Base-by-base conservation (phyloP, 108 stramenopile genomes). In the Skeletonema marinoi region DNA sequence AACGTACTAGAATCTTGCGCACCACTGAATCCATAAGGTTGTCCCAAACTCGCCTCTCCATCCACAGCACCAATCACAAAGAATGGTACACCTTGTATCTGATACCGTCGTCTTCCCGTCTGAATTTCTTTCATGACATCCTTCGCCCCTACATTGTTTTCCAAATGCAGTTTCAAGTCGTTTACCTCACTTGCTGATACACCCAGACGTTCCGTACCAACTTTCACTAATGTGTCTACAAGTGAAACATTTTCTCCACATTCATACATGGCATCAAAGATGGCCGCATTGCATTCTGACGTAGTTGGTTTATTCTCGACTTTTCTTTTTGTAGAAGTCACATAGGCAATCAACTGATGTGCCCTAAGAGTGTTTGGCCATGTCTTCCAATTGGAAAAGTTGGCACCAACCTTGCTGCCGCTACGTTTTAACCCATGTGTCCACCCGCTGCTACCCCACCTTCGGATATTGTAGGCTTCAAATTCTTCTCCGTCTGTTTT, bases 351-450 rank as follows among this genome's bases (percentile, higher is more conserved):
- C 48, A 91, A 70, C 64, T 90, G 86, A 81, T 93, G 93, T 2
- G 89, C 90, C 58, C 78, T 78, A 2, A 82, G 62, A n/a, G 90
- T 93, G 68, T 91, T 83, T 10, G 93, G 93, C 93, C 93, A 93
- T 42, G 78, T 83, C 74, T 88, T 77, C 93, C 90, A 93, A 46
- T 88, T 81, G 36, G 36, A 66, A 73, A 93, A 93, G 60, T 76
- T 71, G 6, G 92, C 92, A 38, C 92, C 92, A 62, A 85, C 86
- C 54, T 78, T 83, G 36, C 77, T 61, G 21, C 92, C 92, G 66
- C 88, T 83, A 6, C 44, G 50, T 66, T 86, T 88, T 48, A 93
- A 41, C 21, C 73, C 65, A 25, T 78, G 65, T 16, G 89, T 93
- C 92, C 90, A 90, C 9, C 83, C 85, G 32, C 75, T 77, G n/a